Percentiles rank a stretch among this genome's conserved stretches.
These are phyloP conservation scores for Ophiostoma sp. DNA, from an alignment of 2,329 filamentous ascomycete genomes.

Conservation along the genomic window DNA sequence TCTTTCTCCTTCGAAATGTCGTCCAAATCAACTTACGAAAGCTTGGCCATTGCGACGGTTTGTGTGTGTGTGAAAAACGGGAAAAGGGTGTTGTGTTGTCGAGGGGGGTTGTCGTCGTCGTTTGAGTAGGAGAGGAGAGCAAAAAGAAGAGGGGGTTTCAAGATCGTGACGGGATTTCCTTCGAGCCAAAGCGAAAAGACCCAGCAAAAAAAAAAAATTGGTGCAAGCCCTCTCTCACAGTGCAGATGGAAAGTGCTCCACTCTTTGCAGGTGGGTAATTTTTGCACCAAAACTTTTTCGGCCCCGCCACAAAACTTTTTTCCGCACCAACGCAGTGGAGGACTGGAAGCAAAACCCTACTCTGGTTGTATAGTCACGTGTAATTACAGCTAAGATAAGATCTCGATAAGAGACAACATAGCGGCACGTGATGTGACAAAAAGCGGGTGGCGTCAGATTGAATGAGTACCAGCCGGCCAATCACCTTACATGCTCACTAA, in stretches of 20 bases:
- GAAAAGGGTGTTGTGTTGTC: constrained; percentile 2
- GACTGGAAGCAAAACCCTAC: neutral
- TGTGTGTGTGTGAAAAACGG: constrained; percentile 19
- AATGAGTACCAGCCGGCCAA: neutral
- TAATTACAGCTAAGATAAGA: neutral
- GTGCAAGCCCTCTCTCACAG: neutral
- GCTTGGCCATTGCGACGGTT: constrained; percentile 57
- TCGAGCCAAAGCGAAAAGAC: neutral
- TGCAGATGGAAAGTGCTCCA: neutral
- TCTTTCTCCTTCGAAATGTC: neutral
- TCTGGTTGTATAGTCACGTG: neutral
- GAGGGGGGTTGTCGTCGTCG: neutral
- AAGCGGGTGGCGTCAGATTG: neutral
- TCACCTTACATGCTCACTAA: constrained; percentile 7
- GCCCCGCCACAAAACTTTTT: constrained; percentile 24
- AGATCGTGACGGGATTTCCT: constrained; percentile 18
- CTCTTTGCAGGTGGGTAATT: neutral
- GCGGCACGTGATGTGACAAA: neutral
- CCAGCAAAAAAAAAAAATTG: constrained; percentile 16
- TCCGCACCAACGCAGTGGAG: constrained; percentile 14
- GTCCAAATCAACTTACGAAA: constrained; percentile 54
- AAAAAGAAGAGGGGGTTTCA: neutral
- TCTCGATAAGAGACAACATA: neutral
- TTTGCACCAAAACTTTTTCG: constrained; percentile 16
- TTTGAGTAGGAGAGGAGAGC: neutral